A percentile compares a stretch with the other conserved stretches of the same genome.
phyloP scores from a whole-genome alignment of 768 basidiomycete genomes.

The Rhodotorula paludigena region DNA sequence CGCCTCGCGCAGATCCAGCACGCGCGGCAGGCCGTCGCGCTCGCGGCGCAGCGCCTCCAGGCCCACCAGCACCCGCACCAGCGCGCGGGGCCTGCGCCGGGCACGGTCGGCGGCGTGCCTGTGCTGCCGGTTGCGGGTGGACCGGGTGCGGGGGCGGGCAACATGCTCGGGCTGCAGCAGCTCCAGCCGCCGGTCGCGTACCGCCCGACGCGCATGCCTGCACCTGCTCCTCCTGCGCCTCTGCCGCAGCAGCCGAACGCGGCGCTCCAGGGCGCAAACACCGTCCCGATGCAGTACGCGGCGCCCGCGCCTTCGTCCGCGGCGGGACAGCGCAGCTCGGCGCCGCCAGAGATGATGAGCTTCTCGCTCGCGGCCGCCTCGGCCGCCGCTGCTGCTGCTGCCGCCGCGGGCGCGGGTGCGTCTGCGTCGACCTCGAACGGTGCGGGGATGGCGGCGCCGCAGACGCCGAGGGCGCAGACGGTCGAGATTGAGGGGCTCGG shows the following conservation, averaged over 20 bases:
- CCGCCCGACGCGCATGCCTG: too few relatives aligned
- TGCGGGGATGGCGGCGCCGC: neutral
- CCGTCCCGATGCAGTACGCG: too few relatives aligned
- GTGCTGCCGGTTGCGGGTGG: neutral
- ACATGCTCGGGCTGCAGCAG: slow-evolving; percentile 14
- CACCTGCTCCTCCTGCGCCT: too few relatives aligned
- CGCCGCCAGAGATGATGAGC: too few relatives aligned
- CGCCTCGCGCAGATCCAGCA: slow-evolving; percentile 11
- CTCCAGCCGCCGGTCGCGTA: neutral
- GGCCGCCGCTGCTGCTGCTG: too few relatives aligned
- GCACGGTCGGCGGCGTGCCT: neutral
- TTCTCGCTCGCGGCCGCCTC: too few relatives aligned
- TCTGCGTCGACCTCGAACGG: neutral
- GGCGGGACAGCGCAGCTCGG: too few relatives aligned
- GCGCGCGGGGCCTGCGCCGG: neutral
- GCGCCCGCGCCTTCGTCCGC: too few relatives aligned
- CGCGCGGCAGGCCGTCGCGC: slow-evolving; percentile 3
- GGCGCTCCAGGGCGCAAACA: too few relatives aligned
- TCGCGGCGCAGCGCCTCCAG: neutral
- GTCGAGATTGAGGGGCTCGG: neutral
- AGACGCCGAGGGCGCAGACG: neutral
- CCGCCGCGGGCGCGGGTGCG: neutral
- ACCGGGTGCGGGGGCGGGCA: neutral
- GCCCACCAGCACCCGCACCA: neutral
- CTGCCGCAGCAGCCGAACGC: too few relatives aligned